Percentiles rank a stretch among this genome's conserved stretches.
Evolutionary conservation across 192 early-diverging fungal genomes (phyloP).

Genomic region (Spinellus fusiger): DNA sequence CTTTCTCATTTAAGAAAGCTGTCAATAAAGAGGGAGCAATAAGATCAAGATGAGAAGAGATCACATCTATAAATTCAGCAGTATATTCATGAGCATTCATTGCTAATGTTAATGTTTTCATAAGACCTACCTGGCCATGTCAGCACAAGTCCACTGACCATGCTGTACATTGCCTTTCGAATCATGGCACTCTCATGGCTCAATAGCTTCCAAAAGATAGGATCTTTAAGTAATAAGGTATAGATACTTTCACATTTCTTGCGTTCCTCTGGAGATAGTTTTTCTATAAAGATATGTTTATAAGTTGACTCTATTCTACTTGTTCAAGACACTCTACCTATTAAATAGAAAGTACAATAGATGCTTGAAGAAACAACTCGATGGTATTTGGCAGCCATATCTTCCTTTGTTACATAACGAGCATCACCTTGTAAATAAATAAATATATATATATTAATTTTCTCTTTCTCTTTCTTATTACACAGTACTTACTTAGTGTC

Average conservation of each 20-base stretch:
- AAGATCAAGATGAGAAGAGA: slow-evolving; percentile 36
- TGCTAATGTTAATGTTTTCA: slow-evolving; percentile 6
- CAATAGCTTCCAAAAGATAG: slow-evolving; percentile 50
- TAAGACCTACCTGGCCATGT: slow-evolving; percentile 38
- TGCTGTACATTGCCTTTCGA: slow-evolving; percentile 52
- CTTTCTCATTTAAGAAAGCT: slow-evolving; percentile 69
- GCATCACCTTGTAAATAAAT: slow-evolving; percentile 51
- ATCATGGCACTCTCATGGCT: slow-evolving; percentile 41
- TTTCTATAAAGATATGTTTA: not conserved
- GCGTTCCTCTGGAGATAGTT: slow-evolving; percentile 16
- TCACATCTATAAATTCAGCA: slow-evolving; percentile 33
- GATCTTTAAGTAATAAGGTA: slow-evolving; percentile 42
- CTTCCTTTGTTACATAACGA: slow-evolving; percentile 65
- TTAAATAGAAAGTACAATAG: slow-evolving; percentile 48
- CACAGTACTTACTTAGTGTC: slow-evolving; percentile 59
- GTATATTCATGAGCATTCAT: slow-evolving; percentile 10
- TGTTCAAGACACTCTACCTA: slow-evolving; percentile 23
- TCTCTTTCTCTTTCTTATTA: not conserved
- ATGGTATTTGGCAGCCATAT: slow-evolving; percentile 64
- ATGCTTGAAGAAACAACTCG: slow-evolving; percentile 61
- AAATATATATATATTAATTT: not conserved
- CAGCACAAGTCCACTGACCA: slow-evolving; percentile 44
- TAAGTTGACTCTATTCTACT: not conserved
- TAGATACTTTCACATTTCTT: slow-evolving; percentile 27
- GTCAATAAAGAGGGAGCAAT: slow-evolving; percentile 55